Conservation (phyloP, 2,329 filamentous ascomycete genomes). For the Fusarium foetens region DNA sequence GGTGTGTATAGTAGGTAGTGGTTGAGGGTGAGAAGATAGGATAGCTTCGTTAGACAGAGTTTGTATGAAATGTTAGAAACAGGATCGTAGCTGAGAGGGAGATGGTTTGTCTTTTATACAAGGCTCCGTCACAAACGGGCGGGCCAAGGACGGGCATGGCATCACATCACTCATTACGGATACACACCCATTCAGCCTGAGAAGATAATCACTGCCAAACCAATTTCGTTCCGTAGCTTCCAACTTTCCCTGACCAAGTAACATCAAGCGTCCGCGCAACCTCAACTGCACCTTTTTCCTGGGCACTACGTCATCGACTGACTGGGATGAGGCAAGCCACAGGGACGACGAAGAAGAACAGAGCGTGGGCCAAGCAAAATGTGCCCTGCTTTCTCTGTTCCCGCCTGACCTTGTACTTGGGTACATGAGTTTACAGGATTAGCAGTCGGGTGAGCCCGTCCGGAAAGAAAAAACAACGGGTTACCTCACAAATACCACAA, state of each 20-base stretch:
- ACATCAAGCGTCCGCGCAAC: conserved; percentile 23
- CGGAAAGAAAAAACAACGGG: neutral
- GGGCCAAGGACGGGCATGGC: conserved; percentile 17
- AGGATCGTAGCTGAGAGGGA: conserved; percentile 23
- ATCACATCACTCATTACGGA: conserved; percentile 23
- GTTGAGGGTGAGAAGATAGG: conserved; percentile 14
- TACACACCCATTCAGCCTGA: conserved; percentile 11
- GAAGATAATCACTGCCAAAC: conserved; percentile 7
- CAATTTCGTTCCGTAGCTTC: conserved; percentile 29
- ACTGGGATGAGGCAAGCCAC: conserved; percentile 33
- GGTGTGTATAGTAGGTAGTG: conserved; percentile 4
- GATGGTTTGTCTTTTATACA: conserved; percentile 42
- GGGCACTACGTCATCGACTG: conserved; percentile 50
- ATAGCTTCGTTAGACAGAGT: conserved; percentile 6
- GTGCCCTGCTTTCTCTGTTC: conserved; percentile 35
- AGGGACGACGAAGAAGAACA: conserved; percentile 23
- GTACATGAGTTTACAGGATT: conserved; percentile 14
- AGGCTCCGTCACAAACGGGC: conserved; percentile 9
- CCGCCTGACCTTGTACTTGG: conserved; percentile 21
- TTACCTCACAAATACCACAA: neutral
- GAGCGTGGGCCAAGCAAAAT: conserved; percentile 32
- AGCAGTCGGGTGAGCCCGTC: neutral
- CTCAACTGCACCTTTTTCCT: conserved; percentile 35
- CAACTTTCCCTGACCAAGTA: conserved; percentile 38
- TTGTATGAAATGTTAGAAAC: conserved; percentile 10